Conservation (phyloP, 306 rosid genomes). For the Lathyrus sativus region DNA sequence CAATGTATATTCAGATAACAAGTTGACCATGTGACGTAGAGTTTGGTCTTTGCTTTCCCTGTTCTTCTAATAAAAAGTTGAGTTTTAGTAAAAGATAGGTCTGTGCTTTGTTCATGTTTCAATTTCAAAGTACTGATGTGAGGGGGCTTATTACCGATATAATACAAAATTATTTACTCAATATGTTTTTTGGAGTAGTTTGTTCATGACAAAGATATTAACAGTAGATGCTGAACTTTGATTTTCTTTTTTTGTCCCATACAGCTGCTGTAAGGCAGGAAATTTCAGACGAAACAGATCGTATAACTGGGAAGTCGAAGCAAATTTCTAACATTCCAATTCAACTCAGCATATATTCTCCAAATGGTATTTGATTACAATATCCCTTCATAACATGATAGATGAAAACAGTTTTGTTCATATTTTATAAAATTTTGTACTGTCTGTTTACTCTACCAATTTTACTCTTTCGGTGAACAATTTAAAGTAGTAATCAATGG, state of each 20-base stretch:
- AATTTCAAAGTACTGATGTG: background rate
- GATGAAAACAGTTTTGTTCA: constrained; percentile 5
- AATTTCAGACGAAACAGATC: constrained; percentile 92
- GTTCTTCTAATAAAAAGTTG: no score
- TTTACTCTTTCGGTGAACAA: background rate
- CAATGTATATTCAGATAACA: no score
- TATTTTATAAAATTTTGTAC: background rate
- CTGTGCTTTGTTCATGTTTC: no score
- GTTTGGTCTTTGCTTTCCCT: no score
- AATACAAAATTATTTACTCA: background rate
- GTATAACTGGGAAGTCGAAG: constrained; percentile 90
- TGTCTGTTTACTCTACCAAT: background rate
- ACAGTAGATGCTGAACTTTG: background rate
- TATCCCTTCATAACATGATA: constrained; percentile 20
- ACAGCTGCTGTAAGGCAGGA: constrained; percentile 93
- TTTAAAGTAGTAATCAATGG: constrained; percentile 11
- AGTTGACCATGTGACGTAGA: no score
- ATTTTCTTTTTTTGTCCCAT: constrained; percentile 12
- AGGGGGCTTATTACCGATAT: background rate
- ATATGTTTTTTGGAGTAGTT: background rate
- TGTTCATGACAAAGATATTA: background rate
- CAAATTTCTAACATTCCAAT: constrained; percentile 91
- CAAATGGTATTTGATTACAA: constrained; percentile 72
- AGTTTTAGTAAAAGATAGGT: no score
- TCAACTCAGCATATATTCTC: constrained; percentile 97